Base-by-base conservation (phyloP, 176 grass and related monocot species). In the Oryza australiensis region DNA sequence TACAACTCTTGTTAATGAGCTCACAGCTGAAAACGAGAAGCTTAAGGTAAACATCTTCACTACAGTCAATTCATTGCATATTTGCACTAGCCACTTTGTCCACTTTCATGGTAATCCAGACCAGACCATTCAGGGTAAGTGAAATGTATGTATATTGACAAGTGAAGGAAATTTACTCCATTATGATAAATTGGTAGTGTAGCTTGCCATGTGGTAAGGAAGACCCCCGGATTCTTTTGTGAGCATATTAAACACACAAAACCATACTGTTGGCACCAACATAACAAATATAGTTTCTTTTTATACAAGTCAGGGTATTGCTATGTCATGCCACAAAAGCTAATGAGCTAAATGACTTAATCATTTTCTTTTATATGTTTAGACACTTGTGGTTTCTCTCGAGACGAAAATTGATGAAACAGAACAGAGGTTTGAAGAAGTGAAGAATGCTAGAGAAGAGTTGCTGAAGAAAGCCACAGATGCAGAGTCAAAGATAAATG, bases 401-500 rank as follows among this genome's bases (percentile, higher is more conserved):
- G 96, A 98, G 84, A 87, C 59, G 40, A 95, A 91, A 84, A 86
- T 98, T 81, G 82, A 88, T 80, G 91, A 95, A 91, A 93, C 96
- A 45, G 93, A 95, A 84, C 88, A 88, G 73, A 95, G 88, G 70
- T 95, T 91, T 68, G 96, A 98, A 82, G 93, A 98, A 85, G 91
- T 94, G 80, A 89, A 67, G 62, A 88, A 80, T 88, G 78, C 75
- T 63, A 89, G 89, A 73, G 92, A 91, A 77, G 92, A 94, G 53
- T 87, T 40, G 81, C 78, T 89, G 71, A 93, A 86, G 73, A 87
- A 94, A 94, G 80, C 86, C 49, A 73, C 84, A 55, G 88, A 94
- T 76, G 83, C 90, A 35, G 92, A 94, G 78, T 93, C 86, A 70
- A 88, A 82, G 73, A 89, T 94, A 86, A 62, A 62, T 85, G 90